phyloP scores from a whole-genome alignment of 2,329 filamentous ascomycete species.

The Phialophora expanda region DNA sequence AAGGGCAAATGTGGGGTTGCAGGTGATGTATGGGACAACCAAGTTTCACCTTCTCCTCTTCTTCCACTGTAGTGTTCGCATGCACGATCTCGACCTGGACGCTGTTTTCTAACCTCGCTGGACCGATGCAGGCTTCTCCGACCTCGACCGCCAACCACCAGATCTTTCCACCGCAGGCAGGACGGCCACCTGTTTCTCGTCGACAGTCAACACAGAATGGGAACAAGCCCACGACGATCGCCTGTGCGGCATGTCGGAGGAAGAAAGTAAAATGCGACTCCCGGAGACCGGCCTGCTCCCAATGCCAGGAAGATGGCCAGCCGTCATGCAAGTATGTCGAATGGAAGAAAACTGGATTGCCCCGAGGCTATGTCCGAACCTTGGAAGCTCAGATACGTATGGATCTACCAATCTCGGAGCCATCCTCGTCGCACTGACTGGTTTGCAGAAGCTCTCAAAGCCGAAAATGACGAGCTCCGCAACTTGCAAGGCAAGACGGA shows the following conservation, averaged over 20 bases:
- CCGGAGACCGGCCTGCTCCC: constrained; percentile 11
- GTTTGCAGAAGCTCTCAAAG: constrained; percentile 6
- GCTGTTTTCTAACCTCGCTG: neutral
- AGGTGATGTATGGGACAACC: neutral
- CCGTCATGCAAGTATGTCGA: constrained; percentile 4
- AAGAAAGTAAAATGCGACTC: constrained; percentile 15
- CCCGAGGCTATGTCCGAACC: constrained; percentile 7
- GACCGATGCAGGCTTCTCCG: constrained; percentile 10
- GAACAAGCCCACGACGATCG: constrained; percentile 10
- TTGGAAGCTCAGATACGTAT: constrained; percentile 10
- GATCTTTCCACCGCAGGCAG: neutral
- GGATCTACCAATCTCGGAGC: constrained; percentile 5
- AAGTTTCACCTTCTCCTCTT: neutral
- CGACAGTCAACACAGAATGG: constrained; percentile 2
- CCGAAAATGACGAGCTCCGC: constrained; percentile 11
- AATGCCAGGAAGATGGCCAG: constrained; percentile 11
- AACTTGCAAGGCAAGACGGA: constrained; percentile 7
- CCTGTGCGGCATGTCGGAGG: constrained; percentile 3
- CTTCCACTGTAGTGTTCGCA: neutral
- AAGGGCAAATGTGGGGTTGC: neutral
- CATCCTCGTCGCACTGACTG: neutral
- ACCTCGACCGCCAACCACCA: neutral
- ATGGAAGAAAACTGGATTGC: constrained; percentile 13
- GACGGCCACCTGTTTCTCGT: neutral
- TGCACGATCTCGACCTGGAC: neutral